A percentile compares a stretch with the other conserved stretches of the same genome.
Conservation (phyloP, 257 asterid species). For the Schizonepeta tenuifolia region DNA sequence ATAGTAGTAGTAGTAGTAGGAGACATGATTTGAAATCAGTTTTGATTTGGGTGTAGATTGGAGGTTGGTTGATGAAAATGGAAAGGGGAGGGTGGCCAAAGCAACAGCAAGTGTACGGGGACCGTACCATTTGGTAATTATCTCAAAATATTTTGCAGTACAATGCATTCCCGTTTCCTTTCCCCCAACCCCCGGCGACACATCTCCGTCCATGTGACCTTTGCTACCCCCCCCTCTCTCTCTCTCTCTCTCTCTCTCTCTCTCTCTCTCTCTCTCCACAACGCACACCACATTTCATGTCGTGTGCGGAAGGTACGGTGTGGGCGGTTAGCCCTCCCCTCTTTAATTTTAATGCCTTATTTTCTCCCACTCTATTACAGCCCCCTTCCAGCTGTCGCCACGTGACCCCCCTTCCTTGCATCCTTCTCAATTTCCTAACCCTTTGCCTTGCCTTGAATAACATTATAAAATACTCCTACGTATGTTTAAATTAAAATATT, state of each 20-base stretch:
- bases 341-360: slow-evolving; percentile 24
- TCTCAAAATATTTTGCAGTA: slow-evolving; percentile 3
- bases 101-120: slow-evolving; percentile 44
- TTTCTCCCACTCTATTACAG: slow-evolving; percentile 30
- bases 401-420: slow-evolving; percentile 40
- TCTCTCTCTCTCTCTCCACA: too few relatives aligned
- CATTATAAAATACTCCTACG: too few relatives aligned
- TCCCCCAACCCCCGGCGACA: slow-evolving; percentile 25
- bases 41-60: background rate
- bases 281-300: too few relatives aligned
- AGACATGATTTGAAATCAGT: background rate
- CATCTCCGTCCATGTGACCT: slow-evolving; percentile 28
- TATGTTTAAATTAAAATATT: too few relatives aligned
- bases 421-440: background rate
- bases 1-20: background rate
- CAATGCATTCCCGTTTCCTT: slow-evolving; percentile 2
- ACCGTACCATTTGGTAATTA: slow-evolving; percentile 41
- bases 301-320: slow-evolving; percentile 31
- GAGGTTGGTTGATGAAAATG: background rate
- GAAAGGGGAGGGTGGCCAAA: background rate
- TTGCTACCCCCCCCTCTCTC: background rate
- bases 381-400: slow-evolving; percentile 46
- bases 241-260: too few relatives aligned
- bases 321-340: slow-evolving; percentile 33
- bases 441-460: too few relatives aligned